Evolutionary conservation across 495 filamentous ascomycete species (phyloP).

Genomic region (Lophiotrema nucula): DNA sequence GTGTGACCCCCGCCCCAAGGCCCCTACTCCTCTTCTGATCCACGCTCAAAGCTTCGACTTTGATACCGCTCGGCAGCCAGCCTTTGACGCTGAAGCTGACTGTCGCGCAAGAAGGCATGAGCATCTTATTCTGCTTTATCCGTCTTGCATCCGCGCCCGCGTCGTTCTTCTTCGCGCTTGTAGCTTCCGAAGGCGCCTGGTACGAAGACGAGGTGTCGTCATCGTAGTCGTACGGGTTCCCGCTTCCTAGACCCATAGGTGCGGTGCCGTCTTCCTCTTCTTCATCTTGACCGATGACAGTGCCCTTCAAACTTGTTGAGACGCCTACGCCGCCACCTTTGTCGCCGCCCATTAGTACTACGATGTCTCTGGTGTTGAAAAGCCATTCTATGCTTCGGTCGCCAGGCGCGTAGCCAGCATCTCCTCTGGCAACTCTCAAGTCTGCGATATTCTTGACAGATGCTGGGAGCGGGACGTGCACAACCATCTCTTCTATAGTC

Average conservation of each 20-base stretch:
- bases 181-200: conserved; percentile 44
- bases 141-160: conserved; percentile 51
- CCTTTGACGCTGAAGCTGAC: conserved; percentile 91
- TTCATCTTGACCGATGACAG: conserved; percentile 65
- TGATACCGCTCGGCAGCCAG: conserved; percentile 92
- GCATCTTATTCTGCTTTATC: conserved; percentile 67
- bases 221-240: conserved; percentile 45
- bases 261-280: conserved; percentile 49
- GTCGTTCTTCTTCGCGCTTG: conserved; percentile 37
- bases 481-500: conserved; percentile 72
- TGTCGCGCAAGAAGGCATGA: conserved; percentile 88
- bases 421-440: conserved; percentile 77
- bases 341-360: conserved; percentile 38
- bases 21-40: conserved; percentile 84
- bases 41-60: conserved; percentile 82
- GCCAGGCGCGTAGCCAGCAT: conserved; percentile 74
- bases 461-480: conserved; percentile 77
- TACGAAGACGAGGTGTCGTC: conserved; percentile 46
- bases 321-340: conserved; percentile 52
- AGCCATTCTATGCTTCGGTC: conserved; percentile 78
- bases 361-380: conserved; percentile 67
- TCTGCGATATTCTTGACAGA: conserved; percentile 84
- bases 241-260: background rate
- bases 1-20: conserved; percentile 81
- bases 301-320: conserved; percentile 75